Evolutionary conservation across 257 asterid species (phyloP), one percentile per base, ranked within the genome.

Genomic region (Solanum medicagineum): DNA sequence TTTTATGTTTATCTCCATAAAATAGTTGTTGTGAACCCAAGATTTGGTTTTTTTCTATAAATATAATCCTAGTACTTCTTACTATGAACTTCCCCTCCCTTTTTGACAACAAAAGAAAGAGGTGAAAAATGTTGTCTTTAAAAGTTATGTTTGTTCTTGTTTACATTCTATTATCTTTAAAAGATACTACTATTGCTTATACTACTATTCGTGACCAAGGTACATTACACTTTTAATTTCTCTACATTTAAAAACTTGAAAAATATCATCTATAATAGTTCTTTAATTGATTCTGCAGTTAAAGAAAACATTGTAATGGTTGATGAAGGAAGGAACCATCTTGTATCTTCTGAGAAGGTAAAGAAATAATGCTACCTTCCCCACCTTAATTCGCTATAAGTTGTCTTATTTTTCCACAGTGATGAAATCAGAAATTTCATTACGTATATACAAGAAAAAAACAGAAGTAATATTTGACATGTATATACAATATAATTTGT

Each of bases 11-110:
- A 36, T 36, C 77, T 69, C 75, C 45, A 68, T 54, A 74, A 81
- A 29, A 44, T 85, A 7, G 47, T 84, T 8, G 26, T 77, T 51
- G 63, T 84, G 86, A 90, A 88, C 85, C 81, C 90, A 87, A 56
- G 90, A 87, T 90, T 93, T 84, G 59, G 82, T 53, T 71, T 69
- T 83, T 65, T 86, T 85, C 81, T 88, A 85, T 89, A 91, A 83
- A 90, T 59, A 66, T 66, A 66, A 66, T 45, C 85, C 57, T 29
- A 65, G 19, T 3, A 36, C 5, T 5, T 73, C 62, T 11, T 85
- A 74, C 79, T 85, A 80, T 66, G 75, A 53, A 54, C 32, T 65
- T 53, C 73, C 87, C 68, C 81, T 22, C 51, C 83, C 45, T 65
- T 77, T 49, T 86, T 49, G 44, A 65, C 15, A 60, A 22, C 15